phyloP scores from a whole-genome alignment of 2,329 filamentous ascomycete genomes.

The Setomelanomma holmii region DNA sequence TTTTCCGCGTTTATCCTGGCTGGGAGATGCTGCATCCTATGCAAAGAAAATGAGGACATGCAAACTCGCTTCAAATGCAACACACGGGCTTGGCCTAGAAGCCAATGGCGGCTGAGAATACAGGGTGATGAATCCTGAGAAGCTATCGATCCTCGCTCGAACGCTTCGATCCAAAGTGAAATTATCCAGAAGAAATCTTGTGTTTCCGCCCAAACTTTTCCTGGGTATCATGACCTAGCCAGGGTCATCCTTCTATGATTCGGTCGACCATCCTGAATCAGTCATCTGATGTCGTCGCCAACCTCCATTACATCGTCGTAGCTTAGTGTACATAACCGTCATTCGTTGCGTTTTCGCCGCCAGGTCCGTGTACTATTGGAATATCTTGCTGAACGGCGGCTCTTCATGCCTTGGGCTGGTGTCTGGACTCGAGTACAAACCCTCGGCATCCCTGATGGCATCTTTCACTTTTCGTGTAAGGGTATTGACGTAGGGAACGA shows the following conservation, averaged over 20 bases:
- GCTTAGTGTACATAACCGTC: conserved; percentile 48
- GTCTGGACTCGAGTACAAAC: conserved; percentile 54
- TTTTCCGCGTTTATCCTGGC: conserved; percentile 24
- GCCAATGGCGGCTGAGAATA: conserved; percentile 41
- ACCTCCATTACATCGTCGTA: conserved; percentile 24
- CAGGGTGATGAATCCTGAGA: conserved; percentile 30
- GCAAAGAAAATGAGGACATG: conserved; percentile 37
- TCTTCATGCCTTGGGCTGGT: conserved; percentile 46
- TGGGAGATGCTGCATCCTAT: conserved; percentile 28
- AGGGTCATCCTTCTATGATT: conserved; percentile 4
- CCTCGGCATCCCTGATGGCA: conserved; percentile 56
- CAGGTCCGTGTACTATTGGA: conserved; percentile 42
- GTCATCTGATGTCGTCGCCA: not conserved
- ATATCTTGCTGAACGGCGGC: conserved; percentile 45
- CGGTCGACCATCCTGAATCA: not conserved
- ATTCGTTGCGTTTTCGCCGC: conserved; percentile 50
- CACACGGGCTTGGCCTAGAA: conserved; percentile 24
- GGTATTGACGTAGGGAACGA: conserved; percentile 62
- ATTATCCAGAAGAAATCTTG: conserved; percentile 36
- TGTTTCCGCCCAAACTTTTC: conserved; percentile 26
- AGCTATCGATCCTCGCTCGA: conserved; percentile 31
- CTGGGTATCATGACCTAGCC: conserved; percentile 22
- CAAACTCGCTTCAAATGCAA: conserved; percentile 46
- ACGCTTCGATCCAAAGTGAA: conserved; percentile 41
- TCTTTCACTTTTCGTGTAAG: conserved; percentile 58